Percentiles rank a stretch among this genome's conserved stretches.
phyloP scores from a whole-genome alignment of 371 early-diverging fungal species.

The Apophysomyces trapeziformis region DNA sequence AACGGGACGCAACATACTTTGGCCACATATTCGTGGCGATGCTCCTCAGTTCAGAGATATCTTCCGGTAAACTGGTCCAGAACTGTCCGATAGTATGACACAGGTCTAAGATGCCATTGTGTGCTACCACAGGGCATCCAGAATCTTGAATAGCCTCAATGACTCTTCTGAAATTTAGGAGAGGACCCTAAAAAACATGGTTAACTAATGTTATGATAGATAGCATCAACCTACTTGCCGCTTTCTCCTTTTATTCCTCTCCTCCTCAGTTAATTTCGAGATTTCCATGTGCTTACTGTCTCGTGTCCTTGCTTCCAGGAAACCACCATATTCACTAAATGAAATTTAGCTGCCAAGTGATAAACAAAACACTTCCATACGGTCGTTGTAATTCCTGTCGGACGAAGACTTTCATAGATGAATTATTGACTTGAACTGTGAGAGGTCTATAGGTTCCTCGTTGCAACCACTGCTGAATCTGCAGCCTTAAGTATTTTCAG shows the following conservation, averaged over 20 bases:
- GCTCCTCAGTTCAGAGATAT: constrained; percentile 63
- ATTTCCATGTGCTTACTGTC: constrained; percentile 45
- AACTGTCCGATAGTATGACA: constrained; percentile 80
- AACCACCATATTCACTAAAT: constrained; percentile 38
- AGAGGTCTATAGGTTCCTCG: constrained; percentile 32
- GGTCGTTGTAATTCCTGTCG: constrained; percentile 65
- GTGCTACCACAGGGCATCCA: constrained; percentile 80
- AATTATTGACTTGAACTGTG: constrained; percentile 42
- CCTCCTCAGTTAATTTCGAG: constrained; percentile 40
- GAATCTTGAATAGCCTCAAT: constrained; percentile 74
- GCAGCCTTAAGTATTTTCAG: neutral
- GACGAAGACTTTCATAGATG: constrained; percentile 58
- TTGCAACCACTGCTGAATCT: constrained; percentile 40
- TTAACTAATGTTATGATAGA: neutral
- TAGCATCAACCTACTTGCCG: neutral
- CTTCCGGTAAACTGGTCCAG: constrained; percentile 66
- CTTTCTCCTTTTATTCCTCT: constrained; percentile 23
- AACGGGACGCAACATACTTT: constrained; percentile 26
- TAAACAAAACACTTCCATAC: constrained; percentile 24
- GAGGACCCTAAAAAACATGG: constrained; percentile 19
- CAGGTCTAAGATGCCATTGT: constrained; percentile 82
- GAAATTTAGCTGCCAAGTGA: neutral
- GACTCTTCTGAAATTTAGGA: constrained; percentile 76
- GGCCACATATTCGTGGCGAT: constrained; percentile 56
- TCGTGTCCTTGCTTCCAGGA: constrained; percentile 33